These are phyloP conservation scores for Globisporangium iwayamae DNA, from an alignment of 352 stramenopile species.

Conservation along the genomic window DNA sequence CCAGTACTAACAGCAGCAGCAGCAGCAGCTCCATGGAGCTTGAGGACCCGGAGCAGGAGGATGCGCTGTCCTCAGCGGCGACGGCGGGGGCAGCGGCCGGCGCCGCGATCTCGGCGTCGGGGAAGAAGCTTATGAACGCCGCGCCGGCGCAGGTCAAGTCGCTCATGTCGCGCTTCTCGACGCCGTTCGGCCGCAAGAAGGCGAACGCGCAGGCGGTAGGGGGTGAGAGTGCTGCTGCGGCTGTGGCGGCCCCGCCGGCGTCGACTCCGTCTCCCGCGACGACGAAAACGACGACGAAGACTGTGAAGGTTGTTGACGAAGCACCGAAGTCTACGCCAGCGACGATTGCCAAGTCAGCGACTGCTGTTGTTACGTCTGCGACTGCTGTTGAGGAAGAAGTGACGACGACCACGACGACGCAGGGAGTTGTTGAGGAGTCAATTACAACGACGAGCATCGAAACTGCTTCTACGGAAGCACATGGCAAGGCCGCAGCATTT, in stretches of 20 bases:
- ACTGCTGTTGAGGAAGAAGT: not conserved
- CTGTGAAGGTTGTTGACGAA: not conserved
- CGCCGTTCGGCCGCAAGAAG: constrained; percentile 18
- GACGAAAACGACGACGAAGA: not conserved
- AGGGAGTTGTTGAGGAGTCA: not conserved
- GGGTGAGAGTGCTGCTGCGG: not conserved
- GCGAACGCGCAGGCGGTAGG: not conserved
- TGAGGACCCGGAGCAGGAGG: constrained; percentile 22
- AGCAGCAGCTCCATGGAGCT: constrained; percentile 15
- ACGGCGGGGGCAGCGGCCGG: not conserved
- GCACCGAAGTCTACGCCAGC: not conserved
- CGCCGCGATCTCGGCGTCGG: constrained; percentile 9
- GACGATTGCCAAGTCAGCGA: not conserved
- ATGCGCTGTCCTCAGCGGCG: constrained; percentile 9
- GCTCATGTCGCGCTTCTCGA: constrained; percentile 22
- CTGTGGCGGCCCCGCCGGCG: not conserved
- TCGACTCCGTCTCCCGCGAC: not conserved
- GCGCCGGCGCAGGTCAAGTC: constrained; percentile 18
- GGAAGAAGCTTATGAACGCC: constrained; percentile 21
- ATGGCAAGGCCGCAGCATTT: not conserved
- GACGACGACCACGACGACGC: not conserved
- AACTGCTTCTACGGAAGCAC: not conserved
- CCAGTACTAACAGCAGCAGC: too few relatives aligned
- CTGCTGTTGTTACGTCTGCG: not conserved
- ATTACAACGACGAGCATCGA: not conserved